Percentiles rank a stretch among this genome's conserved stretches.
Conservation (phyloP, 805 yeast genomes). For the Myxozyma vanderwaltii region DNA sequence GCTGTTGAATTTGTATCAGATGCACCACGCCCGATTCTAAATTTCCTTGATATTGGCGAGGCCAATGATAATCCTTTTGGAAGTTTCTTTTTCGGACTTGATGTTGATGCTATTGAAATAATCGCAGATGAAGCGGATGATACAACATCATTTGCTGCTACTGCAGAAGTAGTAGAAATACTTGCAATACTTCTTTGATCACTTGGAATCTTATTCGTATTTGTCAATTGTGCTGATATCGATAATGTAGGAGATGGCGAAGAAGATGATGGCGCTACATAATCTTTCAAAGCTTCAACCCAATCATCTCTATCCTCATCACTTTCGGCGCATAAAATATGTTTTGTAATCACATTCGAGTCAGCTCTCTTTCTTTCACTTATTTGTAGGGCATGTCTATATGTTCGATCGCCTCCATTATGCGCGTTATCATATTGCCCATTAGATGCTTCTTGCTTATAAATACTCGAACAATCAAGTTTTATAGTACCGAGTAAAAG, state of each 20-base stretch:
- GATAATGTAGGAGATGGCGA: conserved; percentile 4
- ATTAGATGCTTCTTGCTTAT: conserved; percentile 19
- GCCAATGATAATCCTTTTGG: conserved; percentile 19
- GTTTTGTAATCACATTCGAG: conserved; percentile 40
- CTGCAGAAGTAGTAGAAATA: not conserved
- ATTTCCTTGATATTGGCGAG: conserved; percentile 20
- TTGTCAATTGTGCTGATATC: conserved; percentile 6
- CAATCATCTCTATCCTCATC: conserved; percentile 74
- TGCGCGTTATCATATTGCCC: conserved; percentile 2
- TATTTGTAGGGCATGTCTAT: conserved; percentile 61
- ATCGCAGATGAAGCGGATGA: conserved; percentile 5
- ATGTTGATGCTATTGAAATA: conserved; percentile 8
- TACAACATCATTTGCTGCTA: not conserved
- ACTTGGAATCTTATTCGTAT: not conserved
- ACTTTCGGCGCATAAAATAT: conserved; percentile 76
- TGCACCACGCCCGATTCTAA: not conserved
- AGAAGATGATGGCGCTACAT: not conserved
- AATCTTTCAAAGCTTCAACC: conserved; percentile 52
- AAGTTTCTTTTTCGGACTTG: conserved; percentile 18
- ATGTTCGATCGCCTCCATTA: conserved; percentile 38
- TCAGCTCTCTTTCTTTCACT: conserved; percentile 48
- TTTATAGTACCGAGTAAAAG: conserved; percentile 54
- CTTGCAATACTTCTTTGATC: conserved; percentile 15
- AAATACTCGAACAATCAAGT: conserved; percentile 54
- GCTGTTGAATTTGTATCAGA: conserved; percentile 1